Percentiles rank a stretch among this genome's conserved stretches.
Evolutionary conservation across 345 rosid genomes (phyloP).

Genomic region (Durio zibethinus): DNA sequence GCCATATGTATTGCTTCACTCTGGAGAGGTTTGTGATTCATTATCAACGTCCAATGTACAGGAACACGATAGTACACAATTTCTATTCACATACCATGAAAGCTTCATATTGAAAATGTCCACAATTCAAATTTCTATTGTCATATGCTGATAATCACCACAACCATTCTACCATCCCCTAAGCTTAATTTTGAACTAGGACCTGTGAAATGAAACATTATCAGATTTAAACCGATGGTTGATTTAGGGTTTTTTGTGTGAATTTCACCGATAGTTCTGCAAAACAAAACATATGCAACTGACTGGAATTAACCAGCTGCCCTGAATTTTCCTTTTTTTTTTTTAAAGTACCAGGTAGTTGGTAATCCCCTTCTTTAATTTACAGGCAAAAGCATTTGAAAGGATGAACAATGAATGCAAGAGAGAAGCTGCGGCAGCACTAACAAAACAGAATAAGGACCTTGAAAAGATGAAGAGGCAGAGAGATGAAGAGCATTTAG

Average conservation of each 20-base stretch:
- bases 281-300: too few species aligned
- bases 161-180: not conserved
- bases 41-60: not conserved
- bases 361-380: not conserved
- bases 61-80: not conserved
- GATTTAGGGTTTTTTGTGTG: too few species aligned
- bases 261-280: too few species aligned
- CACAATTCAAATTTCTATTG: not conserved
- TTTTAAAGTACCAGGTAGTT: not conserved
- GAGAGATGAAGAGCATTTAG: slow-evolving; percentile 42
- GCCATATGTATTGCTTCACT: not conserved
- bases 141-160: not conserved
- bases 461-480: slow-evolving; percentile 33
- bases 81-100: not conserved
- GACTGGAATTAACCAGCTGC: too few species aligned
- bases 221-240: not conserved
- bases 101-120: not conserved
- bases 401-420: slow-evolving; percentile 27
- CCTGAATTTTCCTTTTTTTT: too few species aligned
- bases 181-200: not conserved
- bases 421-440: slow-evolving; percentile 28
- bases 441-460: slow-evolving; percentile 24
- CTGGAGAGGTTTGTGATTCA: slow-evolving; percentile 18
- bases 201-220: not conserved
- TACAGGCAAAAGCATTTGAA: slow-evolving; percentile 40